These are phyloP conservation scores for Coix lacrymajobi DNA, from an alignment of 176 grass and related monocot genomes.

Conservation along the genomic window DNA sequence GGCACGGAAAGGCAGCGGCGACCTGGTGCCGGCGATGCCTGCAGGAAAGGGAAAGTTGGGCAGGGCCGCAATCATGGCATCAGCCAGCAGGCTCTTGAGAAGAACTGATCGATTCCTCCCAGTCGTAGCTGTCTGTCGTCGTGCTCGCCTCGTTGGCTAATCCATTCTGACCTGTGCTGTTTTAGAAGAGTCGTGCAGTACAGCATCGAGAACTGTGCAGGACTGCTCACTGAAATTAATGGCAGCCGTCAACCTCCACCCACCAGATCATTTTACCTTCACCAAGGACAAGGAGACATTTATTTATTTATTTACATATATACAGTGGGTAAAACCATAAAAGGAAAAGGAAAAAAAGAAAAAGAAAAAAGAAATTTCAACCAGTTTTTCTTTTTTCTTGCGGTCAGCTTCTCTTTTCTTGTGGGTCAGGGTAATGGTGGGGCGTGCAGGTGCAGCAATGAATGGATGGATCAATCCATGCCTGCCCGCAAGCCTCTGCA, in stretches of 20 bases:
- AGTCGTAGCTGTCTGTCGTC: not conserved
- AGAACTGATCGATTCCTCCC: not conserved
- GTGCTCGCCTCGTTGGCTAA: not conserved
- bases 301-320: not conserved
- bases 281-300: not conserved
- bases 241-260: not conserved
- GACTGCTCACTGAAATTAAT: not conserved
- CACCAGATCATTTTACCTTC: not conserved
- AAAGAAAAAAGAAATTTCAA: not conserved
- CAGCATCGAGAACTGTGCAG: not conserved
- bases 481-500: too few species aligned
- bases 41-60: not conserved
- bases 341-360: not conserved
- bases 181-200: not conserved
- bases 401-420: not conserved
- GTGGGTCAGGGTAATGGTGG: not conserved
- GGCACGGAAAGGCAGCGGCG: conserved; percentile 6
- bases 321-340: not conserved
- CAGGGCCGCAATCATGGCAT: not conserved
- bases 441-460: not conserved
- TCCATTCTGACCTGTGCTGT: not conserved
- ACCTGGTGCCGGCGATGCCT: not conserved
- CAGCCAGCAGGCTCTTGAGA: not conserved
- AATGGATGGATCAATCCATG: not conserved
- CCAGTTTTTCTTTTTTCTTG: too few species aligned